These are phyloP conservation scores for Trametes villosa DNA, from an alignment of 768 basidiomycete genomes.

Conservation along the genomic window DNA sequence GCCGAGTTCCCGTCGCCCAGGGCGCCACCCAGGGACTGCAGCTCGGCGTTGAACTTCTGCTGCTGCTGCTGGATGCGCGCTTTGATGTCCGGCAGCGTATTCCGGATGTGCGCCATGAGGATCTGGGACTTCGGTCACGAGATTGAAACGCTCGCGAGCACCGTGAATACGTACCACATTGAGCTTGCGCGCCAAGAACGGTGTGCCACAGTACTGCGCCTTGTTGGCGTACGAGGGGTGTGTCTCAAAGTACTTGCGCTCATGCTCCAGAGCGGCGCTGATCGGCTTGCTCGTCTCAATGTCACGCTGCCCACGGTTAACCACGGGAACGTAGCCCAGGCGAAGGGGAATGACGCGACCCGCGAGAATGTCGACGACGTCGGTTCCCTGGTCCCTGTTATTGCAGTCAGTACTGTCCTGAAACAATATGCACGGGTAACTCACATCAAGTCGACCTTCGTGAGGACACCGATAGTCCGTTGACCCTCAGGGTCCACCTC, in stretches of 20 bases:
- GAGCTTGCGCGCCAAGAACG: conserved; percentile 93
- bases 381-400: conserved; percentile 91
- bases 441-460: conserved; percentile 97
- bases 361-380: conserved; percentile 98
- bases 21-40: conserved; percentile 83
- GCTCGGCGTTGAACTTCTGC: conserved; percentile 85
- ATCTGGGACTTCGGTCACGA: conserved; percentile 73
- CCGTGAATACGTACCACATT: conserved; percentile 91
- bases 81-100: conserved; percentile 99
- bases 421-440: conserved; percentile 35
- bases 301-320: conserved; percentile 97
- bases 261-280: conserved; percentile 80
- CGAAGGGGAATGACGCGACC: conserved; percentile 96
- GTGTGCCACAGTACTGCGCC: conserved; percentile 95
- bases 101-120: conserved; percentile 98
- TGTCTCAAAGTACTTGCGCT: conserved; percentile 93
- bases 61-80: conserved; percentile 90
- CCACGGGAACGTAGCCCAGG: conserved; percentile 97
- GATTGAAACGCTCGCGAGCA: conserved; percentile 82
- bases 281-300: conserved; percentile 92
- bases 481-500: conserved; percentile 98
- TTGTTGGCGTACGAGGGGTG: conserved; percentile 94
- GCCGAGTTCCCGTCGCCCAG: conserved; percentile 85
- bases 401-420: conserved; percentile 17
- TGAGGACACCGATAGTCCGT: conserved; percentile 96